phyloP scores from a whole-genome alignment of 192 early-diverging fungal species.

The Globomyces pollinis-pini region DNA sequence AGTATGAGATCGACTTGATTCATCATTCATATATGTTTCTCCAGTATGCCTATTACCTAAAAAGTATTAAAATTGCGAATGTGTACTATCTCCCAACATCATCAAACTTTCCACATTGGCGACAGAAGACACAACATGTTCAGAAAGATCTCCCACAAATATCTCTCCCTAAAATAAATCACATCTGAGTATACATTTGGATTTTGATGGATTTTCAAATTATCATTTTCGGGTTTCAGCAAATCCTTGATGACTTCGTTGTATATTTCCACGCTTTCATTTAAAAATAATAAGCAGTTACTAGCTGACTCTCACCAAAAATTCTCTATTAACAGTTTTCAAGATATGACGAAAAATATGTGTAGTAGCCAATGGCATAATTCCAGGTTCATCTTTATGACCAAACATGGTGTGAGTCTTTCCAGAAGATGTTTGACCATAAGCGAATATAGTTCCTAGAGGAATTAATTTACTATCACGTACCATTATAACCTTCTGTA shows the following conservation, averaged over 20 bases:
- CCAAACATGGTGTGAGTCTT: slow-evolving; percentile 79
- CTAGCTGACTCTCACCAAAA: slow-evolving; percentile 86
- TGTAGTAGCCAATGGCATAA: slow-evolving; percentile 59
- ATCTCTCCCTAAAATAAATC: no score
- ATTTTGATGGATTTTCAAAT: slow-evolving; percentile 86
- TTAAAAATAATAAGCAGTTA: no score
- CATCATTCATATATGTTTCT: slow-evolving; percentile 88
- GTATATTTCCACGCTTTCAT: slow-evolving; percentile 97
- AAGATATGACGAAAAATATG: slow-evolving; percentile 54
- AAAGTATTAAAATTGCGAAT: no score
- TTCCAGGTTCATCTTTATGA: slow-evolving; percentile 48
- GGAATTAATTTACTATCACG: neutral
- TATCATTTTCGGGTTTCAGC: slow-evolving; percentile 66
- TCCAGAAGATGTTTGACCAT: slow-evolving; percentile 94
- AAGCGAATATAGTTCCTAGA: slow-evolving; percentile 92
- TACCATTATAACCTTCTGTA: no score
- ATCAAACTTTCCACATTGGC: slow-evolving; percentile 35
- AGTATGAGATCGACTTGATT: slow-evolving; percentile 88
- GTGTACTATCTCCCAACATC: slow-evolving; percentile 36
- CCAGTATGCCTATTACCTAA: slow-evolving; percentile 81
- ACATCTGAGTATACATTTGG: no score
- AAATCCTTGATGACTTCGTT: slow-evolving; percentile 71
- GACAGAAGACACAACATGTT: slow-evolving; percentile 38
- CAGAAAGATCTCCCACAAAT: slow-evolving; percentile 42
- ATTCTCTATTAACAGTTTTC: slow-evolving; percentile 65